These are phyloP conservation scores for Cenococcum geophilum DNA, from an alignment of 495 filamentous ascomycete genomes.

Conservation along the genomic window DNA sequence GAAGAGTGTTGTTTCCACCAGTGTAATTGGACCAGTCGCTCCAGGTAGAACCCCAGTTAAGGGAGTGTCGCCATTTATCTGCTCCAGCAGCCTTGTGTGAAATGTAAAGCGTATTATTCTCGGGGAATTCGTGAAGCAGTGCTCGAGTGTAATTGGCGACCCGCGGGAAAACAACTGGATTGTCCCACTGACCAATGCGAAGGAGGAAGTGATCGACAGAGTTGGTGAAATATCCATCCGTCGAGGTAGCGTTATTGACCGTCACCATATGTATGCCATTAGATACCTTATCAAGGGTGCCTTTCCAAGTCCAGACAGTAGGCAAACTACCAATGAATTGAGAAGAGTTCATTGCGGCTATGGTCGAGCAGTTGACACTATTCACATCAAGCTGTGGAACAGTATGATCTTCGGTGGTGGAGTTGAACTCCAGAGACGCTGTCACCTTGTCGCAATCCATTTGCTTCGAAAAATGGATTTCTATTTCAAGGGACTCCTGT, in stretches of 20 bases:
- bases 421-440: constrained; percentile 48
- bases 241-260: constrained; percentile 49
- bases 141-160: constrained; percentile 54
- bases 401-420: constrained; percentile 45
- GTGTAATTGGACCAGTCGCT: constrained; percentile 54
- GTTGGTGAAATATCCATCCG: constrained; percentile 42
- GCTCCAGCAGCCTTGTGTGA: constrained; percentile 59
- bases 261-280: constrained; percentile 62
- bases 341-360: constrained; percentile 18
- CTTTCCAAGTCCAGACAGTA: constrained; percentile 50
- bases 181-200: constrained; percentile 51
- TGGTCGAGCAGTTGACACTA: constrained; percentile 43
- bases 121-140: constrained; percentile 42
- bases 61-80: constrained; percentile 58
- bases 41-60: constrained; percentile 56
- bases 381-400: constrained; percentile 40
- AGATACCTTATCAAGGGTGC: constrained; percentile 52
- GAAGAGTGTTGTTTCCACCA: constrained; percentile 43
- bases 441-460: constrained; percentile 59
- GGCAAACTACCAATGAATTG: constrained; percentile 46
- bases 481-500: constrained; percentile 45
- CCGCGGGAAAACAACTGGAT: constrained; percentile 54
- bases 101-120: constrained; percentile 45
- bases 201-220: constrained; percentile 53
- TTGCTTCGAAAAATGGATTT: constrained; percentile 54